Percentiles rank a stretch among this genome's conserved stretches.
Evolutionary conservation across 768 basidiomycete genomes (phyloP).

Genomic region (Amanita fuliginea): DNA sequence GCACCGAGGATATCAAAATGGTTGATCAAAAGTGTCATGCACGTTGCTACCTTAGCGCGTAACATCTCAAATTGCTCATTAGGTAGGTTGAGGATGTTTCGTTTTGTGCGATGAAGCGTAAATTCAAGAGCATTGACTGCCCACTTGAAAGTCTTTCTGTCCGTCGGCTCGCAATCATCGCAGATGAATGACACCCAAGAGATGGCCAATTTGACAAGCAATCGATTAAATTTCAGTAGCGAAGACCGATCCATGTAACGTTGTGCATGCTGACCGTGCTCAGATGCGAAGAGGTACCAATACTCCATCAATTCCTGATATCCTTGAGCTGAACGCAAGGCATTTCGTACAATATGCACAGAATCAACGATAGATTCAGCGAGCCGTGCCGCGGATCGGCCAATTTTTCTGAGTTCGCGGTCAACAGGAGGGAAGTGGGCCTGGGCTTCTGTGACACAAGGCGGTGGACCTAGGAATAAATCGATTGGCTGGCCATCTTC

Average conservation of each 20-base stretch:
- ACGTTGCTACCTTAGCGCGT: slow-evolving; percentile 84
- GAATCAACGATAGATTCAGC: slow-evolving; percentile 92
- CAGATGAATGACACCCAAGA: slow-evolving; percentile 99
- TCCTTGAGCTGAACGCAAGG: slow-evolving; percentile 45
- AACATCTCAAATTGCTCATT: slow-evolving; percentile 85
- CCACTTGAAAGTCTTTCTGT: slow-evolving; percentile 95
- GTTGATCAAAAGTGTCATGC: slow-evolving; percentile 92
- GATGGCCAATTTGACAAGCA: slow-evolving; percentile 84
- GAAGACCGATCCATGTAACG: slow-evolving; percentile 74
- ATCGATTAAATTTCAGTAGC: slow-evolving; percentile 66
- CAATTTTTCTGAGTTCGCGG: slow-evolving; percentile 81
- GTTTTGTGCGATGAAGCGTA: slow-evolving; percentile 75
- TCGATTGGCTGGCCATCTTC: slow-evolving; percentile 36
- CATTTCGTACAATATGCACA: slow-evolving; percentile 72
- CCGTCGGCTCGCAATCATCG: slow-evolving; percentile 93
- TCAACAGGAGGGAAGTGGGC: slow-evolving; percentile 89
- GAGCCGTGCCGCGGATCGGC: slow-evolving; percentile 78
- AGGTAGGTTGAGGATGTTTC: slow-evolving; percentile 83
- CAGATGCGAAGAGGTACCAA: slow-evolving; percentile 95
- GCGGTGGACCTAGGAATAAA: slow-evolving; percentile 33
- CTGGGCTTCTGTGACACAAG: slow-evolving; percentile 65
- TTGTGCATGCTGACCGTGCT: slow-evolving; percentile 86
- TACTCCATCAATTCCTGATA: slow-evolving; percentile 84
- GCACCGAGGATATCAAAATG: slow-evolving; percentile 99
- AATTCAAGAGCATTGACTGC: slow-evolving; percentile 95